phyloP scores from a whole-genome alignment of 371 early-diverging fungal genomes.

The Syncephalastrum racemosum region DNA sequence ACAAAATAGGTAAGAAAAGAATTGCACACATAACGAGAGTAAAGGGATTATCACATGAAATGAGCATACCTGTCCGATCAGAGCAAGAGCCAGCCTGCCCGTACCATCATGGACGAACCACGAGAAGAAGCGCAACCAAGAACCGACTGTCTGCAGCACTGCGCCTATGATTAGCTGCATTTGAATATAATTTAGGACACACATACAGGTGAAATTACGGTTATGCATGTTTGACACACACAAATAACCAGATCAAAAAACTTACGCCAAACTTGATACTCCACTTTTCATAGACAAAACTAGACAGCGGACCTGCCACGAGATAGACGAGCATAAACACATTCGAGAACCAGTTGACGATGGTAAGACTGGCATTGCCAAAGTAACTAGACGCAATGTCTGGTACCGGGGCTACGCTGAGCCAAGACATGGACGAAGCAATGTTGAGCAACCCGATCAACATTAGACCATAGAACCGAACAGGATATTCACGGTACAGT shows the following conservation, averaged over 20 bases:
- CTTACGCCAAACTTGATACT: conserved; percentile 50
- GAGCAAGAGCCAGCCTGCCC: conserved; percentile 32
- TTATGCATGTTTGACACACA: conserved; percentile 1
- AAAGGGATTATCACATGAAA: too few relatives aligned
- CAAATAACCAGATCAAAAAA: not conserved
- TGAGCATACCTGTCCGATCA: conserved; percentile 39
- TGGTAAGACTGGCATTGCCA: conserved; percentile 22
- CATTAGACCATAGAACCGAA: conserved; percentile 43
- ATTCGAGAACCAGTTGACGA: conserved; percentile 51
- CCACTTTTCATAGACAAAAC: conserved; percentile 50
- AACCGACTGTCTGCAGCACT: conserved; percentile 35
- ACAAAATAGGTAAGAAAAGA: too few relatives aligned
- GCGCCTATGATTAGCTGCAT: conserved; percentile 39
- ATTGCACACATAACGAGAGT: too few relatives aligned
- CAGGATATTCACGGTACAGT: conserved; percentile 31
- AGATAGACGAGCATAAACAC: conserved; percentile 54
- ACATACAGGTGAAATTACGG: not conserved
- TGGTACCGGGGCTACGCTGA: conserved; percentile 42
- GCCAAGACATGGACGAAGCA: conserved; percentile 44
- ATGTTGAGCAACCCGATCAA: conserved; percentile 45
- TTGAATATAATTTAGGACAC: too few relatives aligned
- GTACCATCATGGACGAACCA: conserved; percentile 22
- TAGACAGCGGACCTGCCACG: conserved; percentile 52
- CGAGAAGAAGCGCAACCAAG: conserved; percentile 47
- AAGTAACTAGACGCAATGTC: conserved; percentile 32